A percentile compares a stretch with the other conserved stretches of the same genome.
Conservation (phyloP, 805 yeast species). For the Metschnikowia chrysomelidarum region DNA sequence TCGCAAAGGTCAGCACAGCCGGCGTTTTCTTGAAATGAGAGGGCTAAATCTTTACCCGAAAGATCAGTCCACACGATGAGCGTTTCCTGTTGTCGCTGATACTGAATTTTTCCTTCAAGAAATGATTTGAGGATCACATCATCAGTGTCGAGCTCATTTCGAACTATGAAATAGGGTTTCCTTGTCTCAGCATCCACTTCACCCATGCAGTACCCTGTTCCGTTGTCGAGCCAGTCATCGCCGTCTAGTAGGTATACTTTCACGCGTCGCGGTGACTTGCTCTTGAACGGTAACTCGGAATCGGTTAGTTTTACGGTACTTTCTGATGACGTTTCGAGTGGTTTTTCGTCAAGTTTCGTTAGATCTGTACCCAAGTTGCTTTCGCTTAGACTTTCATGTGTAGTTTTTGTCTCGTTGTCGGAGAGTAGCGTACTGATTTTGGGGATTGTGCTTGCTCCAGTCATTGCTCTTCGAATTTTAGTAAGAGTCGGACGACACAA, state of each 20-base stretch:
- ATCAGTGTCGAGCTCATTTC: conserved; percentile 61
- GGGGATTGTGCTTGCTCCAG: conserved; percentile 3
- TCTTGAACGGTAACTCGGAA: conserved; percentile 11
- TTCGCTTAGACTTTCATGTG: too few species aligned
- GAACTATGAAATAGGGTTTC: conserved; percentile 64
- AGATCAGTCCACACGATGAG: conserved; percentile 91
- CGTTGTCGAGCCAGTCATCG: conserved; percentile 87
- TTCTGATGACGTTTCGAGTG: not conserved
- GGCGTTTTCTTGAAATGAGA: conserved; percentile 86
- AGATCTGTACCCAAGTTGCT: too few species aligned
- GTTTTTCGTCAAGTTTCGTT: too few species aligned
- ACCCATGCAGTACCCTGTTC: conserved; percentile 89
- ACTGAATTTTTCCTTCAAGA: conserved; percentile 75
- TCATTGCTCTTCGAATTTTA: too few species aligned
- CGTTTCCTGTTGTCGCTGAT: conserved; percentile 93
- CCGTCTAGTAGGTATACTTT: conserved; percentile 83
- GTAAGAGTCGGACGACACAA: too few species aligned
- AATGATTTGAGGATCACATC: conserved; percentile 61
- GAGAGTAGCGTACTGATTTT: conserved; percentile 6
- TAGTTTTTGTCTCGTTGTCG: too few species aligned
- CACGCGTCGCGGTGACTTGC: conserved; percentile 64
- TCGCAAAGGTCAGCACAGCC: conserved; percentile 87
- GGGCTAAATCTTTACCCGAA: conserved; percentile 72
- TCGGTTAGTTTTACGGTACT: not conserved
- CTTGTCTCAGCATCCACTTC: conserved; percentile 37